phyloP scores from a whole-genome alignment of 2,329 filamentous ascomycete species.

The Exophiala calicioides region DNA sequence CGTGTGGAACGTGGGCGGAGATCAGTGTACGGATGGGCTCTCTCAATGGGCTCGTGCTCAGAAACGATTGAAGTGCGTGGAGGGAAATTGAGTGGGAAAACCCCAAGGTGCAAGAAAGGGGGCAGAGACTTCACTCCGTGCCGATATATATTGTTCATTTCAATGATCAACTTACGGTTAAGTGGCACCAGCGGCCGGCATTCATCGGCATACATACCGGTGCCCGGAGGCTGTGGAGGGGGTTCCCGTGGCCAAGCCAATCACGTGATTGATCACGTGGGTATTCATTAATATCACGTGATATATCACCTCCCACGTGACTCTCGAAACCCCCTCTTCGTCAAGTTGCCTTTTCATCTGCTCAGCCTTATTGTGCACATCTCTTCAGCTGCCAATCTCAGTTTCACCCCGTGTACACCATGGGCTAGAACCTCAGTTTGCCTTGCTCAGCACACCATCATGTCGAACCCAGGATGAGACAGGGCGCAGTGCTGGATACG shows the following conservation, averaged over 20 bases:
- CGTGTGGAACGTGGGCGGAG: background rate
- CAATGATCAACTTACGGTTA: constrained; percentile 6
- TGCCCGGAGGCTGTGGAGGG: background rate
- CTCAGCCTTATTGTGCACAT: too few relatives aligned
- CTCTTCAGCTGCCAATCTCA: too few relatives aligned
- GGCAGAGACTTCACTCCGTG: background rate
- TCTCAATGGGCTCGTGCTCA: too few relatives aligned
- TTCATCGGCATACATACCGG: constrained; percentile 10
- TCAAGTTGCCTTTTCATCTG: too few relatives aligned
- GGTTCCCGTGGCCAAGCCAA: too few relatives aligned
- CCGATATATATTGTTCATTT: constrained; percentile 1
- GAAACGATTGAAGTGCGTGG: background rate
- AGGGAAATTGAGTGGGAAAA: background rate
- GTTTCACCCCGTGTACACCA: background rate
- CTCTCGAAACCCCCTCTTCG: too few relatives aligned
- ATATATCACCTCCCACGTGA: too few relatives aligned
- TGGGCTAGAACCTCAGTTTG: background rate
- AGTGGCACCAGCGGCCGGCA: constrained; percentile 11
- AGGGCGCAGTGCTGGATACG: too few relatives aligned
- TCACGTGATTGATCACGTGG: too few relatives aligned
- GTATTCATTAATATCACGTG: background rate
- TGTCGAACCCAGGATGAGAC: background rate
- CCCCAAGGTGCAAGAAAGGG: background rate
- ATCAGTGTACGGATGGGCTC: too few relatives aligned
- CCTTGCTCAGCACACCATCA: background rate